These are phyloP conservation scores for Drechslerella dactyloides DNA, from an alignment of 2,329 filamentous ascomycete species.

Conservation along the genomic window DNA sequence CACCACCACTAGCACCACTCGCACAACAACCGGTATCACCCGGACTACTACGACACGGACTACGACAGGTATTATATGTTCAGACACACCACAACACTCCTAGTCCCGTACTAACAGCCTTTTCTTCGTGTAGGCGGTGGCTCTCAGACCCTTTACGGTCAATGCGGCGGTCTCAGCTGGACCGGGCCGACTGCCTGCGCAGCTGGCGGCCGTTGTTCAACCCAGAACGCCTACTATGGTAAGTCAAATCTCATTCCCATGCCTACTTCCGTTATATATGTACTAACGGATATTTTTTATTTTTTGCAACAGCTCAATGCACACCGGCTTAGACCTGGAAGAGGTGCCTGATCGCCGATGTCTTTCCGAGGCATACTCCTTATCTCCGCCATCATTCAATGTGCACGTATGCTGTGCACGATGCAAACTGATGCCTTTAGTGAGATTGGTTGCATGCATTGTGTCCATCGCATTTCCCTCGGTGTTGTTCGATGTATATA, in stretches of 20 bases:
- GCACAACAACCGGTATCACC: background rate
- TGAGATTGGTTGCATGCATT: background rate
- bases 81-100: background rate
- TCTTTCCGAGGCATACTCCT: too few species aligned
- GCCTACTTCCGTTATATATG: background rate
- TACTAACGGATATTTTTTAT: background rate
- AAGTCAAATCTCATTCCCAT: slow-evolving; percentile 2
- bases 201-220: slow-evolving; percentile 56
- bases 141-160: slow-evolving; percentile 52
- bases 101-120: slow-evolving; percentile 2
- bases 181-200: slow-evolving; percentile 56
- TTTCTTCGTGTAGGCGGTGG: slow-evolving; percentile 8
- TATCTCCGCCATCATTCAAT: too few species aligned
- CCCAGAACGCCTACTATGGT: slow-evolving; percentile 56
- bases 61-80: slow-evolving; percentile 21
- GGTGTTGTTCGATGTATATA: slow-evolving; percentile 5
- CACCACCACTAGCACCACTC: slow-evolving; percentile 3
- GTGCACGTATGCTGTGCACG: background rate
- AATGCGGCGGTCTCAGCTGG: slow-evolving; percentile 57
- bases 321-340: background rate
- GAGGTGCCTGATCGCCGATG: too few species aligned
- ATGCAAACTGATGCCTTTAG: background rate
- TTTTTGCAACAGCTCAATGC: background rate
- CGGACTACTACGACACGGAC: slow-evolving; percentile 8
- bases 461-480: background rate